Conservation (phyloP, 73 alveolate genomes). For the Paramecium sonneborni region DNA sequence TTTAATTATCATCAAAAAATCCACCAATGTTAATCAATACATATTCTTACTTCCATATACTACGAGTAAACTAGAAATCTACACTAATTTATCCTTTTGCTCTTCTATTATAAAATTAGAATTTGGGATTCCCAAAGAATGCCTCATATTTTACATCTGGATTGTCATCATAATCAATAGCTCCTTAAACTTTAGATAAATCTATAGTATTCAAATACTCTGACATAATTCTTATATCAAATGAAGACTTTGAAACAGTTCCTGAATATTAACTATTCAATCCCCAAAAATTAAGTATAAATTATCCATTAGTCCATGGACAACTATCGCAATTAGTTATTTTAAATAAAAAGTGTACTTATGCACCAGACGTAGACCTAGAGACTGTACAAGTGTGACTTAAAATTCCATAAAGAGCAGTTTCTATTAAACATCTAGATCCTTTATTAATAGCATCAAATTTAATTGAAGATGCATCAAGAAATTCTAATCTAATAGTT, state of each 20-base stretch:
- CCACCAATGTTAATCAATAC: slow-evolving; percentile 37
- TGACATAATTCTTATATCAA: not conserved
- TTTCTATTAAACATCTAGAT: not conserved
- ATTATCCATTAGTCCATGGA: not conserved
- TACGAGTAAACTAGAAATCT: not conserved
- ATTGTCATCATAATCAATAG: not conserved
- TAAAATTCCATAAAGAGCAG: not conserved
- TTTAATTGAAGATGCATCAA: not conserved
- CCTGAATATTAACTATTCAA: not conserved
- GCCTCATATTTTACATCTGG: not conserved
- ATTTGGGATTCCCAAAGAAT: not conserved
- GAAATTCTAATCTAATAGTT: slow-evolving; percentile 5
- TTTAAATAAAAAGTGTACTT: not conserved
- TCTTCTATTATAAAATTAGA: slow-evolving; percentile 17
- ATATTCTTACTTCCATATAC: slow-evolving; percentile 44
- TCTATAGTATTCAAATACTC: slow-evolving; percentile 24
- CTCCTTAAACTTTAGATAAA: not conserved
- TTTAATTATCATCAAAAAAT: not conserved
- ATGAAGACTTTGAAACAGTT: not conserved
- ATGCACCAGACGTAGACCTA: not conserved
- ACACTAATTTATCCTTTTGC: not conserved
- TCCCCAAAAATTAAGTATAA: slow-evolving; percentile 19
- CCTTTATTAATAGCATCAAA: not conserved
- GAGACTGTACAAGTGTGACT: slow-evolving; percentile 1
- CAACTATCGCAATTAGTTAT: slow-evolving; percentile 5